Percentiles rank a stretch among this genome's conserved stretches.
Conservation (phyloP, 78 protist species). For the Dictyostelium brefeldianum region DNA sequence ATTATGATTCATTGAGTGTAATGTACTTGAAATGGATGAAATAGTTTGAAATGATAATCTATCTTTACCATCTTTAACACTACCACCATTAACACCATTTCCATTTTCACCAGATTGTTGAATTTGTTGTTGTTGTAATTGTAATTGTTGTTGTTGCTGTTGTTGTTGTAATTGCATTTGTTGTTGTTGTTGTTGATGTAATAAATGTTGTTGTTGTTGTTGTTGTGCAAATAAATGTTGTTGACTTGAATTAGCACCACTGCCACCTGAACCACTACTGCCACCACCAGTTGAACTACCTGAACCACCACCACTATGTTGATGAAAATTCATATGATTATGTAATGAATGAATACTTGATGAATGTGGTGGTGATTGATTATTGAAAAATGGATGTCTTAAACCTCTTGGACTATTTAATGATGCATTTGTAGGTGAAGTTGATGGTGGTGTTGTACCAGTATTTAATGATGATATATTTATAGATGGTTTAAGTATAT, state of each 20-base stretch:
- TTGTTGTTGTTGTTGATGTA: neutral
- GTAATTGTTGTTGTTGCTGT: neutral
- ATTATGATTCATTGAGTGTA: constrained; percentile 1
- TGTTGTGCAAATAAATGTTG: neutral
- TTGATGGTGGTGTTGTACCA: neutral
- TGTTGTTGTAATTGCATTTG: neutral
- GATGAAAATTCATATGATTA: constrained; percentile 18
- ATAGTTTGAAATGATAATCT: constrained; percentile 17
- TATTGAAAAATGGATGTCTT: constrained; percentile 1
- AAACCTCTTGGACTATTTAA: constrained; percentile 2
- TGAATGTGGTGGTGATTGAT: constrained; percentile 9
- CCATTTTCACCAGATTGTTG: neutral
- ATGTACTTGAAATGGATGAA: constrained; percentile 28
- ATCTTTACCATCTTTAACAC: neutral
- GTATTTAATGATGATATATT: no score
- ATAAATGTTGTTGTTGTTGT: neutral
- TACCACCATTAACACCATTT: neutral
- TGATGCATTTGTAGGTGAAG: neutral
- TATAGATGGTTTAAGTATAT: neutral
- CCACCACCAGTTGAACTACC: neutral
- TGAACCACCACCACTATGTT: neutral
- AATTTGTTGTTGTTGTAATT: neutral
- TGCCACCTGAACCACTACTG: neutral
- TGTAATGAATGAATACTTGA: neutral
- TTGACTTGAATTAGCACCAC: neutral